Percentiles rank a stretch among this genome's conserved stretches.
Evolutionary conservation across 148 eudicot genomes (phyloP).

Genomic region (Camellia lanceoleosa): DNA sequence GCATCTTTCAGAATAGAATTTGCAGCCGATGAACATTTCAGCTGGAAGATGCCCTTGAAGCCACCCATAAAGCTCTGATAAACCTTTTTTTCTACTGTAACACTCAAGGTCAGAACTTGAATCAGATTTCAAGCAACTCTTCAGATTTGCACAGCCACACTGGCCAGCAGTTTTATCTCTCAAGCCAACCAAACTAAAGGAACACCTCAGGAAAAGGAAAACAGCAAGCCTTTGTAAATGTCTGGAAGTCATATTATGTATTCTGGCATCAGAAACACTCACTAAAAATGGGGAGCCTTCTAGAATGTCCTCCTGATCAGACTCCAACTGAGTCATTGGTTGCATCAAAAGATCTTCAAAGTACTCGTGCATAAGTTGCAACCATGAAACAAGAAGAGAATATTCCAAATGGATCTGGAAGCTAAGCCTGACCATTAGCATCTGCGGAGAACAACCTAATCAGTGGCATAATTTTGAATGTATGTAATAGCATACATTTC

Average conservation of each 20-base stretch:
- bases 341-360: conserved; percentile 55
- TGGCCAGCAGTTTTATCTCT: conserved; percentile 29
- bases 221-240: conserved; percentile 72
- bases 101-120: conserved; percentile 22
- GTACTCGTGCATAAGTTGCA: conserved; percentile 56
- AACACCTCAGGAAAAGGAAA: conserved; percentile 72
- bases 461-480: neutral
- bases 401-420: conserved; percentile 33
- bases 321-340: conserved; percentile 36
- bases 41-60: conserved; percentile 45
- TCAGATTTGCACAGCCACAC: conserved; percentile 31
- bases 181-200: conserved; percentile 42
- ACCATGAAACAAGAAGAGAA: conserved; percentile 42
- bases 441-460: conserved; percentile 40
- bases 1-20: conserved; percentile 39
- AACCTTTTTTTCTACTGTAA: conserved; percentile 38
- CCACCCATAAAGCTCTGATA: conserved; percentile 67
- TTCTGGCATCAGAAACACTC: conserved; percentile 24
- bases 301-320: conserved; percentile 37
- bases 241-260: conserved; percentile 26
- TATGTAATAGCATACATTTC: neutral
- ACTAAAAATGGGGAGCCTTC: conserved; percentile 73
- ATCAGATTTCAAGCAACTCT: conserved; percentile 22
- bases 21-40: conserved; percentile 25
- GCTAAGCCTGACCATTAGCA: conserved; percentile 75